Evolutionary conservation across 2,329 filamentous ascomycete genomes (phyloP), one percentile per base, ranked within the genome.

Genomic region (Pyrenophora seminiperda): DNA sequence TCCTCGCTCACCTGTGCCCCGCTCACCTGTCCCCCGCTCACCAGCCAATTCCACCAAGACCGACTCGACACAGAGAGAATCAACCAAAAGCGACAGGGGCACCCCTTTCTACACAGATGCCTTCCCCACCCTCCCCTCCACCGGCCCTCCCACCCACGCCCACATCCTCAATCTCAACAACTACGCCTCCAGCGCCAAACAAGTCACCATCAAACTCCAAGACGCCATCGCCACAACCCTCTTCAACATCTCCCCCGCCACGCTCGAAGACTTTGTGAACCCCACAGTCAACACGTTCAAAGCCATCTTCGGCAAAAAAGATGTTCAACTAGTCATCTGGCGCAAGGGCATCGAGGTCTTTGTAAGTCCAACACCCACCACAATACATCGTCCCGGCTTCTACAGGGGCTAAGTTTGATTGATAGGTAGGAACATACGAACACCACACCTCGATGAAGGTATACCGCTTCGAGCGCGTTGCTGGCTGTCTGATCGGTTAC

Each of bases 341-440:
- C 54, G 58, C 11, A 63, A 61, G 13, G 60, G 62, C 1, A 15
- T 51, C 1, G 58, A 62, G 7, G 58, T 58, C 34, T 50, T 65
- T 3, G 60, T 58, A 42, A 34, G 56, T 54, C n/a, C n/a, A n/a
- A n/a, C n/a, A n/a, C n/a, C n/a, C n/a, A n/a, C n/a, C n/a, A n/a
- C n/a, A n/a, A 7, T n/a, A 20, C 6, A 6, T 22, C n/a, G 19
- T 43, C 10, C 5, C 15, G 5, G 14, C 15, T 17, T 17, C 19
- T 11, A n/a, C n/a, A n/a, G n/a, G n/a, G n/a, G 1, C 20, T 6
- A 9, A 9, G 17, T 5, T n/a, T 50, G 1, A 54, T 22, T 3
- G 11, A 27, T 13, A 63, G 59, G 47, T 58, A 1, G 59, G 60
- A 2, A 52, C 40, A 1, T 63, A 49, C 36, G 50, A 58, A 14